Base-by-base conservation (phyloP, 2,329 filamentous ascomycete genomes). In the Pestalotiopsis fici region DNA sequence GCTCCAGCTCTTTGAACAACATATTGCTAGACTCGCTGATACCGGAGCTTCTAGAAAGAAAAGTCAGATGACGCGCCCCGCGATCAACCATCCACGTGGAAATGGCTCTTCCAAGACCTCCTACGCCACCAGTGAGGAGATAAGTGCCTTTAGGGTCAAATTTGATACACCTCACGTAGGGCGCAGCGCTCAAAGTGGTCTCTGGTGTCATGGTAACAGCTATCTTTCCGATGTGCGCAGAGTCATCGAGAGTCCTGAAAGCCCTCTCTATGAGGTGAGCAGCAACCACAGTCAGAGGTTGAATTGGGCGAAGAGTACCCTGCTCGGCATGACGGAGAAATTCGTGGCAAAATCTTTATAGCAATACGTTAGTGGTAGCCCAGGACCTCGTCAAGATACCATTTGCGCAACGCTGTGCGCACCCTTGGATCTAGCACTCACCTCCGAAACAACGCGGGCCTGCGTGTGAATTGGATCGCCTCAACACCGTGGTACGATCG, bases 151-250 rank as follows among this genome's bases (percentile, higher is more conserved):
- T 7, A 23, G 39, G 27, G 28, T 65, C 35, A 25, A 31, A 57
- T 25, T 27, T 37, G 21, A 6, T 4, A 28, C 15, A 23, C 13
- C 27, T 9, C 4, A 28, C 31, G 23, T 31, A 6, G 35, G 35
- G 47, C 47, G 15, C 15, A 18, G 21, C 47, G n/a, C 25, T 57
- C 55, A 13, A 25, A 25, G 23, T 57, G 25, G 55, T 9, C 12
- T 28, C n/a, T 27, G 55, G 25, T n/a, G 12, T 57, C 25, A 23
- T 57, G n/a, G n/a, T 18, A 37, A 61, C 23, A 5, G 69, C 64
- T 3, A 81, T 75, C 31, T 81, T 81, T 0, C 79, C 80, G 11
- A 80, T 76, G 56, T 80, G 79, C 1, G 72, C 35, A 37, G 35
- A 37, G 35, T 37, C 35, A 12, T 37, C 35, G 12, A 37, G 35